phyloP scores from a whole-genome alignment of 202 grass and related monocot species.

The Elaeis oleifera region DNA sequence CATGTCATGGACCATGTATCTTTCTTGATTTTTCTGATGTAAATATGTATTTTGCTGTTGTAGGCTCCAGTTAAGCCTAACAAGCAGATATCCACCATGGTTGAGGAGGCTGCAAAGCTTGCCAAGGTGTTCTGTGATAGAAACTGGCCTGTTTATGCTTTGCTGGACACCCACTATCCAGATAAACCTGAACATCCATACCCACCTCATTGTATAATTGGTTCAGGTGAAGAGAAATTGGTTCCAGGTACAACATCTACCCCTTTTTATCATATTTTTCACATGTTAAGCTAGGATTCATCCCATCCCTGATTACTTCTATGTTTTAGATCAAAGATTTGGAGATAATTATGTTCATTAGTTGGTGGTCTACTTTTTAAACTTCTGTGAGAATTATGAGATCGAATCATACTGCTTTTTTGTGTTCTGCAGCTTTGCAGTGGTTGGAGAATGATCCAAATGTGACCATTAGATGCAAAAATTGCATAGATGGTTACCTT shows the following conservation, averaged over 20 bases:
- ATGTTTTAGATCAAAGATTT: slow-evolving; percentile 4
- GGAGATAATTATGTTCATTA: background rate
- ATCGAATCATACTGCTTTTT: background rate
- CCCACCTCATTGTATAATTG: slow-evolving; percentile 90
- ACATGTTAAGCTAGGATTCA: background rate
- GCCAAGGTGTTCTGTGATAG: slow-evolving; percentile 68
- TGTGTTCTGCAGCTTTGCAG: slow-evolving; percentile 46
- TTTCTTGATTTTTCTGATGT: background rate
- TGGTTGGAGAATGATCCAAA: slow-evolving; percentile 84
- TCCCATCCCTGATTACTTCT: background rate
- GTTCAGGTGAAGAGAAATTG: slow-evolving; percentile 74
- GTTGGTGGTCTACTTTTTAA: too few relatives aligned
- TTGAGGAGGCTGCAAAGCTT: slow-evolving; percentile 60
- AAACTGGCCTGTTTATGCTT: slow-evolving; percentile 76
- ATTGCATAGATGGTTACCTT: slow-evolving; percentile 78
- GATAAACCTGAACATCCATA: slow-evolving; percentile 82
- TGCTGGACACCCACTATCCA: slow-evolving; percentile 65
- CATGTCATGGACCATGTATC: background rate
- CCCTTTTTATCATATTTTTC: background rate
- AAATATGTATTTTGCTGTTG: too few relatives aligned
- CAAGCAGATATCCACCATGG: slow-evolving; percentile 77
- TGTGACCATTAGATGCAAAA: slow-evolving; percentile 65
- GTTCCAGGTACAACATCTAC: slow-evolving; percentile 49
- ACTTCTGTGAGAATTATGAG: too few relatives aligned
- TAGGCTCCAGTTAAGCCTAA: slow-evolving; percentile 75